Percentiles rank a stretch among this genome's conserved stretches.
phyloP scores from a whole-genome alignment of 2,329 filamentous ascomycete genomes.

The Fusarium humuli region DNA sequence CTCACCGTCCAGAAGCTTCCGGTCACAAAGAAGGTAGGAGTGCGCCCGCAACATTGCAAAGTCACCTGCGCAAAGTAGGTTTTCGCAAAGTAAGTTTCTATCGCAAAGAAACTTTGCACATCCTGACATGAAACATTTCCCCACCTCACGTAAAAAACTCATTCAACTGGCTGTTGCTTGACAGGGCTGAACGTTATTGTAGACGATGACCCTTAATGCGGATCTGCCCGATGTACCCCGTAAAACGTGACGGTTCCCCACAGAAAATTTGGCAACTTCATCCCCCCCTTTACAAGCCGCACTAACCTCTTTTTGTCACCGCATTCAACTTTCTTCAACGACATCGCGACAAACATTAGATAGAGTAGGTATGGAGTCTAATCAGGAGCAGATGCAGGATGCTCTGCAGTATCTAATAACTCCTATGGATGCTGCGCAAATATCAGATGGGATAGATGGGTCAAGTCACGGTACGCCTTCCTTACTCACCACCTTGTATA shows the following conservation, averaged over 20 bases:
- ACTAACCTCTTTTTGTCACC: constrained; percentile 27
- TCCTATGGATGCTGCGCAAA: background rate
- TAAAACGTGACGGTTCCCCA: background rate
- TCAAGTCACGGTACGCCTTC: constrained; percentile 20
- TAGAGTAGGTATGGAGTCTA: background rate
- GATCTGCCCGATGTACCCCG: background rate
- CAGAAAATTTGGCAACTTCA: constrained; percentile 21
- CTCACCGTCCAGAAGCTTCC: no score
- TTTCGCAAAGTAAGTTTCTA: background rate
- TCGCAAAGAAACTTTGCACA: background rate
- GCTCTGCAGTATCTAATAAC: background rate
- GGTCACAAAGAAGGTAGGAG: no score
- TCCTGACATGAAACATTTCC: background rate
- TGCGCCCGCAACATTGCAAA: no score
- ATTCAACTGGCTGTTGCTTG: background rate
- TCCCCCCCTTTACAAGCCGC: constrained; percentile 13
- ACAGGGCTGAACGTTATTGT: background rate
- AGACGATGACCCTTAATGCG: background rate
- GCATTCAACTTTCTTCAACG: constrained; percentile 11
- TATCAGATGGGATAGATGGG: constrained; percentile 17
- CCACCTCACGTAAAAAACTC: background rate
- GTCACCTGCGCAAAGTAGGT: no score
- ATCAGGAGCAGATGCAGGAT: background rate
- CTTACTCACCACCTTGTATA: fast-evolving
- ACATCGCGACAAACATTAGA: background rate